These are phyloP conservation scores for Aspergillus spinulosporus DNA, from an alignment of 2,329 filamentous ascomycete genomes.

Conservation along the genomic window DNA sequence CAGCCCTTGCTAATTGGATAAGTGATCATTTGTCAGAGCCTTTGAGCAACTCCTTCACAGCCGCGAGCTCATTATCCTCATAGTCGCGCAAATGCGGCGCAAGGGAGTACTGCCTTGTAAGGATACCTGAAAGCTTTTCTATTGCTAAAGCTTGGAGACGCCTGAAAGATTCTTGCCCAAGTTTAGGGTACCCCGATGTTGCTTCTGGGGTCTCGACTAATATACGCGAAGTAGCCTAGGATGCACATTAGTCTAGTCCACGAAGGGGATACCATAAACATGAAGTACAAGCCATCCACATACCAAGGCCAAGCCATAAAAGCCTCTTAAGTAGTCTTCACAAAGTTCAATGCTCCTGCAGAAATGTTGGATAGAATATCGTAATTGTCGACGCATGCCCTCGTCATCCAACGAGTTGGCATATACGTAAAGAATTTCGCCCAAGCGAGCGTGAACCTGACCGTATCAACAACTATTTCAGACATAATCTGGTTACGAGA, in stretches of 20 bases:
- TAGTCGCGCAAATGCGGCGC: conserved; percentile 33
- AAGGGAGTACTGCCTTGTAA: conserved; percentile 34
- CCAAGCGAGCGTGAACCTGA: conserved; percentile 81
- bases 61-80: conserved; percentile 43
- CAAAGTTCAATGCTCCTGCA: conserved; percentile 90
- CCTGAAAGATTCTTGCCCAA: conserved; percentile 29
- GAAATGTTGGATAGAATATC: conserved; percentile 79
- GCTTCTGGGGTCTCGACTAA: conserved; percentile 22
- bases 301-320: conserved; percentile 85
- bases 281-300: conserved; percentile 25
- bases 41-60: conserved; percentile 44
- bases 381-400: conserved; percentile 53
- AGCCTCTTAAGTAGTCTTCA: conserved; percentile 86
- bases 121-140: conserved; percentile 38
- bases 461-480: conserved; percentile 11
- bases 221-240: conserved; percentile 32
- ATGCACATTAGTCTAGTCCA: neutral
- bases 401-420: conserved; percentile 39
- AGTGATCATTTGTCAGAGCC: conserved; percentile 12
- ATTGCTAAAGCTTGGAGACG: conserved; percentile 40
- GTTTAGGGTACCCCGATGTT: conserved; percentile 15
- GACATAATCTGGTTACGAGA: neutral
- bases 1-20: neutral
- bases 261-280: neutral
- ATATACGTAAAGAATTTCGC: conserved; percentile 77